Conservation (phyloP, 345 rosid genomes). For the Pistacia atlantica region DNA sequence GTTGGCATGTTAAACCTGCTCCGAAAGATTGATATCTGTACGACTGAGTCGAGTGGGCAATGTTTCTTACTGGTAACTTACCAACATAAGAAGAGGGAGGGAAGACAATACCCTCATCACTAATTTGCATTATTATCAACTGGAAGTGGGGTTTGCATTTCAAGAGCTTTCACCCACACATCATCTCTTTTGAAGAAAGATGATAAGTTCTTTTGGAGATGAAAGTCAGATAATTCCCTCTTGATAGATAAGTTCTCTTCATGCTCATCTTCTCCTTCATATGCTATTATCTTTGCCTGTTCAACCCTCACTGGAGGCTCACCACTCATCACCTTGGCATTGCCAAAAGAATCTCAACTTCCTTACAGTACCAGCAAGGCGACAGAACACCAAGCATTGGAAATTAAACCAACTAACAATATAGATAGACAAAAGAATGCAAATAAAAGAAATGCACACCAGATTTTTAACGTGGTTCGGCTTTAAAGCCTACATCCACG, state of each 20-base stretch:
- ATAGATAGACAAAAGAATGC: too few relatives aligned
- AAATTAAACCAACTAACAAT: too few relatives aligned
- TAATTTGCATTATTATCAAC: slow-evolving; percentile 34
- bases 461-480: too few relatives aligned
- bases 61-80: slow-evolving; percentile 37
- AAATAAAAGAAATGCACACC: too few relatives aligned
- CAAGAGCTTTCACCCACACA: slow-evolving; percentile 80
- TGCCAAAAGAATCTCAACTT: slow-evolving; percentile 10
- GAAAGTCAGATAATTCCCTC: slow-evolving; percentile 55
- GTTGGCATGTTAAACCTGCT: slow-evolving; percentile 70
- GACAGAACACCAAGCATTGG: too few relatives aligned
- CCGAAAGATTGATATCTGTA: slow-evolving; percentile 48
- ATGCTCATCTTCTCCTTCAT: slow-evolving; percentile 77
- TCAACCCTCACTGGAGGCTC: slow-evolving; percentile 37
- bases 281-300: slow-evolving; percentile 44
- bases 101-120: slow-evolving; percentile 34
- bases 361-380: too few relatives aligned
- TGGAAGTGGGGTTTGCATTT: slow-evolving; percentile 31
- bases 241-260: slow-evolving; percentile 61
- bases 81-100: slow-evolving; percentile 54
- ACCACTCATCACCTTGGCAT: slow-evolving; percentile 33
- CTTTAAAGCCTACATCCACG: too few relatives aligned
- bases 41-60: slow-evolving; percentile 24
- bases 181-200: slow-evolving; percentile 73
- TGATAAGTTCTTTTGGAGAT: slow-evolving; percentile 50